Percentiles rank a stretch among this genome's conserved stretches.
phyloP scores from a whole-genome alignment of 441 rosid species.

The Brassica hybrid region DNA sequence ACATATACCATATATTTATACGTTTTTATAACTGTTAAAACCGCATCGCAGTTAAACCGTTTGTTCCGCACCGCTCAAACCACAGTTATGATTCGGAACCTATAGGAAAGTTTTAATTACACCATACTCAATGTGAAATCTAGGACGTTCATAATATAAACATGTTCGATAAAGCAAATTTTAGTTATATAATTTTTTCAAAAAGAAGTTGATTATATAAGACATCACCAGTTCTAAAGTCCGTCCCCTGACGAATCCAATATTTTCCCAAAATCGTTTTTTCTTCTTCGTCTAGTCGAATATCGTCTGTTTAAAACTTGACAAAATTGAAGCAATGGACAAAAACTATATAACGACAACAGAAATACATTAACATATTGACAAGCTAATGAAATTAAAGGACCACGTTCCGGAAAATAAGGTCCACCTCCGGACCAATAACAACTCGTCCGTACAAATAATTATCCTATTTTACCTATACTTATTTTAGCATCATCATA shows the following conservation, averaged over 20 bases:
- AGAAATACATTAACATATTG: conserved; percentile 14
- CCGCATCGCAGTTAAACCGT: too few species aligned
- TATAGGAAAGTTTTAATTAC: background rate
- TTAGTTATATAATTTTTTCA: background rate
- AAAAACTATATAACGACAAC: conserved; percentile 18
- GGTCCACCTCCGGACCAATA: conserved; percentile 36
- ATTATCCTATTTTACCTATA: conserved; percentile 27
- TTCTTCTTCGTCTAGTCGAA: background rate
- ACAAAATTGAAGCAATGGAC: conserved; percentile 4
- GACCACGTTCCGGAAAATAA: conserved; percentile 30
- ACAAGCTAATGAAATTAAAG: conserved; percentile 21
- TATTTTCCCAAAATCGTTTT: background rate
- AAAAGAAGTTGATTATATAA: background rate
- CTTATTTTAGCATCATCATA: conserved; percentile 16
- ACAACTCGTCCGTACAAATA: conserved; percentile 37
- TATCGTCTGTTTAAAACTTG: conserved; percentile 10
- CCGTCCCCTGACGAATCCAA: background rate
- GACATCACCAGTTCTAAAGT: background rate
- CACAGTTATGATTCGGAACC: too few species aligned
- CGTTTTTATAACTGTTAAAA: too few species aligned
- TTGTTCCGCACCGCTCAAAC: too few species aligned
- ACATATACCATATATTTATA: too few species aligned
- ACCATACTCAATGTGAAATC: background rate
- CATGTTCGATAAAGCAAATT: conserved; percentile 16
- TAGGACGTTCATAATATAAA: background rate